Evolutionary conservation across 768 basidiomycete genomes (phyloP).

Genomic region (Lyophyllum semitale): DNA sequence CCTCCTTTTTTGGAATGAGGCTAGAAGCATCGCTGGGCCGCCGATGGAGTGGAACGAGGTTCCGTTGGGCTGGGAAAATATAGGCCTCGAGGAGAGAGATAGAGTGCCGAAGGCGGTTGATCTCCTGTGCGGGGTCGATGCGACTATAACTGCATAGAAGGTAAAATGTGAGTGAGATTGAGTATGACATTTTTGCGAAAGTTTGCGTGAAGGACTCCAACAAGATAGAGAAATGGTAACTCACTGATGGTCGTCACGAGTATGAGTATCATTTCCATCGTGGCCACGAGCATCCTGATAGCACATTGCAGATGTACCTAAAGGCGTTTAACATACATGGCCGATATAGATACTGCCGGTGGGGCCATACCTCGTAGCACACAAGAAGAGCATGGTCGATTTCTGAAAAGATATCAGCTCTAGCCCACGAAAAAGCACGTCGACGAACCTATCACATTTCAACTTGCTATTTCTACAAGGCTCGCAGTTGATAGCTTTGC

Average conservation of each 20-base stretch:
- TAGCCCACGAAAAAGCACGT: constrained; percentile 9
- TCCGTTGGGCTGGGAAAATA: constrained; percentile 47
- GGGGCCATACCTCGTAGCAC: constrained; percentile 70
- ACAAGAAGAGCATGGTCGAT: constrained; percentile 87
- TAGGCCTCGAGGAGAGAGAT: constrained; percentile 68
- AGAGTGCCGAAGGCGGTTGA: constrained; percentile 68
- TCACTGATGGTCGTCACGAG: constrained; percentile 66
- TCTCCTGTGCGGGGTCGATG: constrained; percentile 66
- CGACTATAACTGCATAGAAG: constrained; percentile 38
- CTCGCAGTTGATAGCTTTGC: constrained; percentile 89
- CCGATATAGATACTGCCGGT: background rate
- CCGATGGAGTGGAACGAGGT: constrained; percentile 31
- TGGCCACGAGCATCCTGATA: constrained; percentile 75
- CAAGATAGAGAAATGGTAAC: constrained; percentile 26
- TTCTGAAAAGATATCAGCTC: constrained; percentile 44
- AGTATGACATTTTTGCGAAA: constrained; percentile 14
- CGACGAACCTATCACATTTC: constrained; percentile 79
- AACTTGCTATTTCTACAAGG: constrained; percentile 87
- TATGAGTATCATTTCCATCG: constrained; percentile 50
- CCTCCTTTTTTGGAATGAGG: constrained; percentile 56
- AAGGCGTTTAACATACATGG: constrained; percentile 11
- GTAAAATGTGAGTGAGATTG: constrained; percentile 14
- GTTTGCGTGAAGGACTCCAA: constrained; percentile 10
- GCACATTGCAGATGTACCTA: constrained; percentile 80
- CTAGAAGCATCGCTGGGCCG: constrained; percentile 37